Evolutionary conservation across 2,329 filamentous ascomycete genomes (phyloP), one percentile per base, ranked within the genome.

Genomic region (Lizonia empirigonia): DNA sequence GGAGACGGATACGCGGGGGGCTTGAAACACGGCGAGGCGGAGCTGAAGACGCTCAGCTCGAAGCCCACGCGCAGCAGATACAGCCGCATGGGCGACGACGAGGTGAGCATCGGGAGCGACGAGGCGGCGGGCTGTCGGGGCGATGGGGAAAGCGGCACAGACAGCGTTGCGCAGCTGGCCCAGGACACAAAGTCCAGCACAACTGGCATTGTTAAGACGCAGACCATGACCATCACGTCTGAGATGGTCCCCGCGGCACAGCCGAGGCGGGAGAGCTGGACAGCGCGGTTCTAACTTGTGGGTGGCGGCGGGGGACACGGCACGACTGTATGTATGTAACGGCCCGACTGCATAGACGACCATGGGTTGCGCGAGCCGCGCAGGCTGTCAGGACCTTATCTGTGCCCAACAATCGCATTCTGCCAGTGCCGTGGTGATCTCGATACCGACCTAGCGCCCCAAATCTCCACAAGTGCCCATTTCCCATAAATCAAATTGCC

Each of bases 11-110:
- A 59, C 5, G 30, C n/a, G 29, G 9, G 18, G 32, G 35, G 30
- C 32, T 46, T 29, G 12, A 32, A 19, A 23, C 36, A 32, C 2
- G 15, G 34, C 15, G 34, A 38, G 4, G 30, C 20, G 5, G 51
- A 59, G n/a, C 57, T 59, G 12, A 36, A 49, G 10, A 58, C 45
- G 0, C 58, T 58, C 16, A 51, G 38, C 5, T 49, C 49, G 5
- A 44, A 45, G 30, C 27, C 22, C 6, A 19, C 32, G 12, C 38
- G 40, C 6, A 53, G 30, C 4, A 26, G 18, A 4, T 58, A 56
- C 13, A 37, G 34, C n/a, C 42, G 27, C 7, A 54, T 56, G 27
- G 44, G 48, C 0, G 53, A 56, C 5, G 58, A 56, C 15, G 19
- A 34, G 4, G 33, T 50, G 1, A 60, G 58, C 9, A 36, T 58